Percentiles rank a stretch among this genome's conserved stretches.
Evolutionary conservation across 192 early-diverging fungal species (phyloP).

Genomic region (Irineochytrium annulatum): DNA sequence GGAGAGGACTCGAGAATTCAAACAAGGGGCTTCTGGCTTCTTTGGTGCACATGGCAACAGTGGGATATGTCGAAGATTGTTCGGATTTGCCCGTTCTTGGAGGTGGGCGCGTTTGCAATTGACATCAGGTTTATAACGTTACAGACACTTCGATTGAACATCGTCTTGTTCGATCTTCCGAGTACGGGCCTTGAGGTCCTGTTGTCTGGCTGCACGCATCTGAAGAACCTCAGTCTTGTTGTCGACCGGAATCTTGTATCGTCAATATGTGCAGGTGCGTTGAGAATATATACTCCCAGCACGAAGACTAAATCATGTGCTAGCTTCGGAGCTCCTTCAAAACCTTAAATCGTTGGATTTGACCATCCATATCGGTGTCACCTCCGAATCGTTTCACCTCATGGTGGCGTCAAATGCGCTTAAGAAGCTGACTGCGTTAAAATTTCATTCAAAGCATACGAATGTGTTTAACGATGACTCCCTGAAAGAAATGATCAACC

Average conservation of each 20-base stretch:
- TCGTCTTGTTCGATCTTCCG: conserved; percentile 46
- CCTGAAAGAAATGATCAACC: conserved; percentile 14
- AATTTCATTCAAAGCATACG: conserved; percentile 47
- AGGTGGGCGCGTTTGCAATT: conserved; percentile 8
- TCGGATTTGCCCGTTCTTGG: conserved; percentile 37
- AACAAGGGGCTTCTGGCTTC: conserved; percentile 45
- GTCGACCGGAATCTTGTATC: conserved; percentile 33
- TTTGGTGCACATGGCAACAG: conserved; percentile 45
- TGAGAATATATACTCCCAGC: neutral
- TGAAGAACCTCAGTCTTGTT: conserved; percentile 37
- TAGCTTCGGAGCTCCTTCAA: conserved; percentile 18
- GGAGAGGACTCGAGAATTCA: conserved; percentile 51
- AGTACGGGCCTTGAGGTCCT: conserved; percentile 28
- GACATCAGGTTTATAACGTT: neutral
- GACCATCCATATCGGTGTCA: conserved; percentile 45
- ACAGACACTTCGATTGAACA: conserved; percentile 39
- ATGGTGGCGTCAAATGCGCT: conserved; percentile 22
- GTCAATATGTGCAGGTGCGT: conserved; percentile 21
- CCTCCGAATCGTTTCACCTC: conserved; percentile 20
- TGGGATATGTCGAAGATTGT: conserved; percentile 34
- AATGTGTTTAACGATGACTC: conserved; percentile 35
- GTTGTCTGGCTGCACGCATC: conserved; percentile 12
- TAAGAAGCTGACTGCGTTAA: conserved; percentile 30
- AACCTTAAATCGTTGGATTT: conserved; percentile 35
- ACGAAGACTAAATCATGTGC: neutral